phyloP scores from a whole-genome alignment of 768 basidiomycete species.

The Exidia glandulosa region DNA sequence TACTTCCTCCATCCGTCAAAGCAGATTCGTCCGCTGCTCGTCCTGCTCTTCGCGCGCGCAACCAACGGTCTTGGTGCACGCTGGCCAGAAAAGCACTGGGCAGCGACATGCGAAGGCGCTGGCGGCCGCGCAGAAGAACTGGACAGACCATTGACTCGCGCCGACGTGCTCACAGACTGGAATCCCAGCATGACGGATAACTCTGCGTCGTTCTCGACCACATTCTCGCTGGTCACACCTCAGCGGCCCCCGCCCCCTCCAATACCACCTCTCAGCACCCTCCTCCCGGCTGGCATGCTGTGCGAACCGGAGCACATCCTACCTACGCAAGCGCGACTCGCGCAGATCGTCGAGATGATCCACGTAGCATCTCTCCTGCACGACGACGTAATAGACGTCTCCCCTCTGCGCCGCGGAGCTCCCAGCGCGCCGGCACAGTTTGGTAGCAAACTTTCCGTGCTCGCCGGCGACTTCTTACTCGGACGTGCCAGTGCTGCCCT shows the following conservation, averaged over 20 bases:
- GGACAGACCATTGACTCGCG: conserved; percentile 65
- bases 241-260: conserved; percentile 29
- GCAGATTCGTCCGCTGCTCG: conserved; percentile 80
- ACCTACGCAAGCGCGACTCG: conserved; percentile 83
- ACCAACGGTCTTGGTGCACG: conserved; percentile 77
- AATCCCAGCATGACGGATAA: conserved; percentile 80
- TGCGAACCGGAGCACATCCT: conserved; percentile 37
- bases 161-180: conserved; percentile 82
- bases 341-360: conserved; percentile 96
- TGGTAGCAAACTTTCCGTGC: conserved; percentile 87
- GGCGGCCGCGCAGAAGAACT: conserved; percentile 48
- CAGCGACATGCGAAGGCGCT: conserved; percentile 44
- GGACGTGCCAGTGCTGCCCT: conserved; percentile 84
- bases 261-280: conserved; percentile 15
- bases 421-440: conserved; percentile 65
- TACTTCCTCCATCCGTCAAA: conserved; percentile 87
- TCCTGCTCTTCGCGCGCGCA: conserved; percentile 82
- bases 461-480: conserved; percentile 92
- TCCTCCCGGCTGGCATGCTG: conserved; percentile 22
- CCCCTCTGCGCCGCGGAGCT: conserved; percentile 57
- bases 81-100: conserved; percentile 53
- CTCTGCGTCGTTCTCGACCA: conserved; percentile 50
- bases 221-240: conserved; percentile 36
- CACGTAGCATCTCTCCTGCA: conserved; percentile 91
- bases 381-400: conserved; percentile 76